Evolutionary conservation across 768 basidiomycete genomes (phyloP), one percentile per base, ranked within the genome.

Genomic region (Termitomyces sp.): DNA sequence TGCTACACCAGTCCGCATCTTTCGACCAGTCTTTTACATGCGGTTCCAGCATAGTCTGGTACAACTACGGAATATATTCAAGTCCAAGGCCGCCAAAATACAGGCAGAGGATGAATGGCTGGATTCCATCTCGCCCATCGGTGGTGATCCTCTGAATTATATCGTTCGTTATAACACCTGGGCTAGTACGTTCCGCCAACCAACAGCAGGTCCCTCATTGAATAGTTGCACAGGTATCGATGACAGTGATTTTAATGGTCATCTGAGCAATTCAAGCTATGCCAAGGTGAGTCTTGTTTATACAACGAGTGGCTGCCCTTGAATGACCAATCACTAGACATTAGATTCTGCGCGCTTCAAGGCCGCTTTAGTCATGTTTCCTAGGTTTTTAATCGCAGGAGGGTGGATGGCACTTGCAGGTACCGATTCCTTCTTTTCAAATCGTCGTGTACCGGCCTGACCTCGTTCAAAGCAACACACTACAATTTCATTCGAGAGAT

Each of bases 181-280:
- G 77, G 83, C 87, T 30, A 80, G 88, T 88, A 63, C 67, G 84
- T 77, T n/a, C 5, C 45, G n/a, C 60, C 59, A 22, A n/a, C 22
- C 11, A 12, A 13, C 41, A 18, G 51, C 45, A 15, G 20, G 33
- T 36, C 7, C 11, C 8, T 37, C 24, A 50, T n/a, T 34, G 46
- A 13, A 52, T n/a, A 11, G 13, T 6, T 4, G 9, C 13, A 37
- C 55, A 88, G 88, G 78, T 57, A 63, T 85, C 8, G 89, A 92
- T 61, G 91, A 92, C 46, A 79, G 80, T 45, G 91, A 93, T 70
- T 86, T 85, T 65, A 84, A 89, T 66, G 68, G 79, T 13, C 91
- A 93, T 66, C 76, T 93, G 58, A 91, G 88, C 68, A 93, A 93
- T 66, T 91, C 90, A 0, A 86, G 83, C 55, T 93, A 93, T 61